Percentiles rank a stretch among this genome's conserved stretches.
These are phyloP conservation scores for Eucalyptus microcorys DNA, from an alignment of 345 rosid species.

Conservation along the genomic window DNA sequence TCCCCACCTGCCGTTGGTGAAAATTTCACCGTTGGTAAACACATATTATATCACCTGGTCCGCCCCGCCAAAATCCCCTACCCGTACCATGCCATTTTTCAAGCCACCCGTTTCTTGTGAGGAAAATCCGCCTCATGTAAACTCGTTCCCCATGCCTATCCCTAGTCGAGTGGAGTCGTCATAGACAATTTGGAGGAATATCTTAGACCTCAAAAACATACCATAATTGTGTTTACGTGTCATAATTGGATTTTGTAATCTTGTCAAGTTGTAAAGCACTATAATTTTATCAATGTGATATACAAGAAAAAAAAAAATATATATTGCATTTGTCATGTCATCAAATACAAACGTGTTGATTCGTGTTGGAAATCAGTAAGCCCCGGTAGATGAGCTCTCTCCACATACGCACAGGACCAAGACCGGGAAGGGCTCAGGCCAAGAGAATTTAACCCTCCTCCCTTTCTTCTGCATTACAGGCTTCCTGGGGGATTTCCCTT, in stretches of 20 bases:
- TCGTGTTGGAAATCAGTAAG: not conserved
- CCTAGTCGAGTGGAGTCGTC: not conserved
- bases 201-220: not conserved
- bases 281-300: too few species aligned
- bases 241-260: not conserved
- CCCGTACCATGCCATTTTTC: not conserved
- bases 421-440: not conserved
- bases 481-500: not conserved
- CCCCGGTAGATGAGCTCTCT: not conserved
- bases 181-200: too few species aligned
- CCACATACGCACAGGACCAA: not conserved
- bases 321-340: not conserved
- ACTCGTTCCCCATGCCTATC: not conserved
- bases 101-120: not conserved
- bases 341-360: not conserved
- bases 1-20: not conserved
- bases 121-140: not conserved
- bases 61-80: not conserved
- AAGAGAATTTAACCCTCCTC: not conserved
- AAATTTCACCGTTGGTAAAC: not conserved
- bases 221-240: fast-evolving
- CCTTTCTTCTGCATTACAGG: not conserved
- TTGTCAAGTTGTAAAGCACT: not conserved
- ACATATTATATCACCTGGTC: not conserved
- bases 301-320: too few species aligned